Evolutionary conservation across 176 grass and related monocot species (phyloP).

Genomic region (Saccharum spontaneum): DNA sequence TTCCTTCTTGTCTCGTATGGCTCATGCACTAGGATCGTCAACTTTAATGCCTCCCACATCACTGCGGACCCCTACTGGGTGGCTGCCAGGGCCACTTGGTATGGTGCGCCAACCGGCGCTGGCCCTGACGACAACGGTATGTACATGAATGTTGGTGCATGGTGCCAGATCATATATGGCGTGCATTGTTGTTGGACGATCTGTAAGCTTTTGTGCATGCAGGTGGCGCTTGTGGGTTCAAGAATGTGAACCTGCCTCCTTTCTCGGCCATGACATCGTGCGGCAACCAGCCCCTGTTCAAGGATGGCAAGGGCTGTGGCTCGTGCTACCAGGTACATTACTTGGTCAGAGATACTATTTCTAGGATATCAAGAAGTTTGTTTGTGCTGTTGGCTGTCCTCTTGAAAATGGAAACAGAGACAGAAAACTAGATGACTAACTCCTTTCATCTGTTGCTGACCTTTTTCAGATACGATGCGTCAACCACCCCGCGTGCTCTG

Average conservation of each 20-base stretch:
- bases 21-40: background rate
- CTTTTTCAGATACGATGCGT: slow-evolving; percentile 48
- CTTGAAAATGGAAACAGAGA: background rate
- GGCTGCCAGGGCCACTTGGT: background rate
- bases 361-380: background rate
- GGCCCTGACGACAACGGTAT: slow-evolving; percentile 24
- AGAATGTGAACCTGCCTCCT: slow-evolving; percentile 58
- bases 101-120: background rate
- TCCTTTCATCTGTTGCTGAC: background rate
- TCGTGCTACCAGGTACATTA: slow-evolving; percentile 58
- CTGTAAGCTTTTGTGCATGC: background rate
- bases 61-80: background rate
- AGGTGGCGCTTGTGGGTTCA: slow-evolving; percentile 84
- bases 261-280: slow-evolving; percentile 74
- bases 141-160: background rate
- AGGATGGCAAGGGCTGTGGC: slow-evolving; percentile 68
- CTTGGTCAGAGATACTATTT: background rate
- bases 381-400: background rate
- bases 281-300: slow-evolving; percentile 67
- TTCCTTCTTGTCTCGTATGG: background rate
- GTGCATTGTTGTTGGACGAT: background rate
- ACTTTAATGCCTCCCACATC: background rate
- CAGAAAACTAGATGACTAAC: background rate
- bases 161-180: background rate
- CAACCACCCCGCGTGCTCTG: slow-evolving; percentile 49